A percentile compares a stretch with the other conserved stretches of the same genome.
phyloP scores from a whole-genome alignment of 176 grass and related monocot species.

The Oryza brachyantha region DNA sequence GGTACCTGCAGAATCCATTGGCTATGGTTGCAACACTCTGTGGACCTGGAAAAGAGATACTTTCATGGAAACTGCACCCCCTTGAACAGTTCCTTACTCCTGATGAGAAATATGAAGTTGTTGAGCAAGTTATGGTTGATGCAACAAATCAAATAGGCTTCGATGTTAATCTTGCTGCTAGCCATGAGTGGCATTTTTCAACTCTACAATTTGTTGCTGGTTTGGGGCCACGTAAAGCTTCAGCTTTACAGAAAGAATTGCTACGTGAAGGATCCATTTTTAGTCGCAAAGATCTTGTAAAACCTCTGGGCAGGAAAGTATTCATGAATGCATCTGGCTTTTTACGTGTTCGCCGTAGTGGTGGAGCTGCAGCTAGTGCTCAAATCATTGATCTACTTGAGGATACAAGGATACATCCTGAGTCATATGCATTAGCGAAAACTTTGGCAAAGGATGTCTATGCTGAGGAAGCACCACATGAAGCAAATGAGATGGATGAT shows the following conservation, averaged over 20 bases:
- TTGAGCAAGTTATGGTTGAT: conserved; percentile 97
- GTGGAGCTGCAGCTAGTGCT: conserved; percentile 68
- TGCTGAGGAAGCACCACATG: conserved; percentile 43
- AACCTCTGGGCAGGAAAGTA: conserved; percentile 81
- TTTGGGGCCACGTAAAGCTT: conserved; percentile 82
- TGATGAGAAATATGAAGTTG: conserved; percentile 91
- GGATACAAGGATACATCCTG: conserved; percentile 99
- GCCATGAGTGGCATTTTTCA: conserved; percentile 97
- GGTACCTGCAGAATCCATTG: conserved; percentile 90
- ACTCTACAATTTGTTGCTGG: conserved; percentile 90
- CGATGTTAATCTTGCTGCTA: conserved; percentile 94
- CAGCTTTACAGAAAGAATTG: conserved; percentile 81
- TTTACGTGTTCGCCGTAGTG: conserved; percentile 78
- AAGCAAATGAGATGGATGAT: conserved; percentile 75
- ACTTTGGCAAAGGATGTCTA: conserved; percentile 86
- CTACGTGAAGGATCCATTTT: conserved; percentile 82
- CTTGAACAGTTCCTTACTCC: conserved; percentile 85
- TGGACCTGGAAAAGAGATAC: conserved; percentile 92
- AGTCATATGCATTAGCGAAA: conserved; percentile 84
- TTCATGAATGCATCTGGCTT: conserved; percentile 89
- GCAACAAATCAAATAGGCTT: conserved; percentile 88
- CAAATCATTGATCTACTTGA: conserved; percentile 91
- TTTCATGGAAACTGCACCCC: conserved; percentile 91
- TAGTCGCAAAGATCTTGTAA: conserved; percentile 80
- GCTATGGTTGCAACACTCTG: conserved; percentile 89